Evolutionary conservation across 495 filamentous ascomycete species (phyloP), one percentile per base, ranked within the genome.

Genomic region (Trichoderma asperelloides): DNA sequence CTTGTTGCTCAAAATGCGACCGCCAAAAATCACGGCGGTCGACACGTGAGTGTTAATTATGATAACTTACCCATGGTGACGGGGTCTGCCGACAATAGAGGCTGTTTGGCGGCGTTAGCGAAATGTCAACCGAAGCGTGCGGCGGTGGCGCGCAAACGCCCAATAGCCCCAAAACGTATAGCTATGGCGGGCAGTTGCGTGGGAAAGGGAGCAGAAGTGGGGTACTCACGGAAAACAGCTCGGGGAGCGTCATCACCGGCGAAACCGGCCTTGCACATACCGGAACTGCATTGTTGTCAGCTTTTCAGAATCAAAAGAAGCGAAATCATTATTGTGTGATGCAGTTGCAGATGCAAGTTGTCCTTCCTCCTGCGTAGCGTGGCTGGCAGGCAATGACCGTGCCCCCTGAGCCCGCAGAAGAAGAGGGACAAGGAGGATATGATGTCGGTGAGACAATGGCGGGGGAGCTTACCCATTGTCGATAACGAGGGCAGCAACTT

Each of bases 191-290:
- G 49, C 49, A 55, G 49, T 55, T 60, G 15, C 15, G 43, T 68
- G 66, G 70, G 67, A 66, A 62, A 67, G 66, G 66, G 63, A 65
- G 73, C 72, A 73, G 69, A 73, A 71, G 69, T 69, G 77, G 71
- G 72, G 73, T 67, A 97, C 95, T 96, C 91, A 98, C 95, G 95
- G 89, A 98, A 98, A 77, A 98, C 95, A 82, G 95, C 95, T 85
- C 95, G 88, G 74, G 95, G 95, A 83, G 95, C 95, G 93, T 98
- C 95, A 79, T 98, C 95, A 93, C 95, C 95, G 85, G 95, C 95
- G 84, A 98, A 98, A 92, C 95, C 95, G 90, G 95, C 95, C 87
- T 98, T 98, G 85, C 95, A 98, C 95, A 98, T 98, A 88, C 95
- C 95, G 81, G 95, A 98, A 87, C 95, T 98, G 80, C 33, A 76